Conservation (phyloP, 371 early-diverging fungal species). For the Fennellomyces sp. region DNA sequence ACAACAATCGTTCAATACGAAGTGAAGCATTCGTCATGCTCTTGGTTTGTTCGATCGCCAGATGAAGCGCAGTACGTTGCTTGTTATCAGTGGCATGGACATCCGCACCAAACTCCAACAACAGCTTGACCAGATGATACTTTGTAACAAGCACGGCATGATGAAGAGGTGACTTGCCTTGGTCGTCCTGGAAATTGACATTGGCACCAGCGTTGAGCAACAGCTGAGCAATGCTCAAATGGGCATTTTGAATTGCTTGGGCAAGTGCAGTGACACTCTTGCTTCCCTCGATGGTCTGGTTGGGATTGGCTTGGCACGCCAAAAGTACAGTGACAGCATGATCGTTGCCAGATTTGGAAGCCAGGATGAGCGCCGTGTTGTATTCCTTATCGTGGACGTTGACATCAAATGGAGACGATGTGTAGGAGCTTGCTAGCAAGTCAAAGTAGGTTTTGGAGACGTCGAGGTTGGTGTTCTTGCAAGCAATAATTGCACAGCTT, state of each 20-base stretch:
- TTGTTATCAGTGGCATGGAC: conserved; percentile 23
- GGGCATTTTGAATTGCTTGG: neutral
- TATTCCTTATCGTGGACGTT: conserved; percentile 22
- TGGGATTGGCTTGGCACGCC: conserved; percentile 29
- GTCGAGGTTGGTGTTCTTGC: conserved; percentile 8
- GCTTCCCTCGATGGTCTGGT: conserved; percentile 1
- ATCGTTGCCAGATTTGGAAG: conserved; percentile 26
- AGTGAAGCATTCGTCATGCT: conserved; percentile 55
- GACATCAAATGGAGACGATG: neutral
- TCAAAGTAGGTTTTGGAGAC: conserved; percentile 11
- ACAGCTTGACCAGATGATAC: conserved; percentile 34
- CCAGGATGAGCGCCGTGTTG: conserved; percentile 33
- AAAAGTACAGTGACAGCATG: conserved; percentile 29
- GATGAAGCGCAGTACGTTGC: conserved; percentile 55
- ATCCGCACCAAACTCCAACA: conserved; percentile 46
- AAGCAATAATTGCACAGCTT: conserved; percentile 28
- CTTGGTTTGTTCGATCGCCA: conserved; percentile 53
- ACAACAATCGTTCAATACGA: conserved; percentile 51
- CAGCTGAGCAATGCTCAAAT: conserved; percentile 4
- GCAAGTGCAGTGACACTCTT: neutral
- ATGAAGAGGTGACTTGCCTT: conserved; percentile 37
- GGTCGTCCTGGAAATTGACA: conserved; percentile 15
- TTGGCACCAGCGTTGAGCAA: conserved; percentile 21
- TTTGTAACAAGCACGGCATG: conserved; percentile 45
- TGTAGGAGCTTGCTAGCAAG: neutral